A percentile compares a stretch with the other conserved stretches of the same genome.
These are phyloP conservation scores for Salvia splendens DNA, from an alignment of 257 asterid genomes.

Conservation along the genomic window DNA sequence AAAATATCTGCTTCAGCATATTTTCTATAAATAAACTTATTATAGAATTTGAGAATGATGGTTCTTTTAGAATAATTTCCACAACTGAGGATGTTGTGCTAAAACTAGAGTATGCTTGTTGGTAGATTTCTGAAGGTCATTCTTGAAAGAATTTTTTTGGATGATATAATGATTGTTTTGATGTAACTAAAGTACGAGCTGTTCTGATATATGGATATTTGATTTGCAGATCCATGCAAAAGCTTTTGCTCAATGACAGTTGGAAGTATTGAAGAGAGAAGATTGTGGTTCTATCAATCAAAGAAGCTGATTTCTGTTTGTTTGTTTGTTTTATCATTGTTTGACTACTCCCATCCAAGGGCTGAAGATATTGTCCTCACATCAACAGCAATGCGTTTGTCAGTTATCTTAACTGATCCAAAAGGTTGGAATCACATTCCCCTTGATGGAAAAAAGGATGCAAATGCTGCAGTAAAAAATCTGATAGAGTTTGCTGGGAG, in stretches of 20 bases:
- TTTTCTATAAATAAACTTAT: not conserved
- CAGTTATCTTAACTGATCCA: conserved; percentile 78
- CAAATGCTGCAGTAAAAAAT: conserved; percentile 57
- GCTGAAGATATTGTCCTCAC: conserved; percentile 52
- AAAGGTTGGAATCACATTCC: conserved; percentile 78
- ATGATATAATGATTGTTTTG: conserved; percentile 16
- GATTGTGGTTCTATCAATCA: conserved; percentile 73
- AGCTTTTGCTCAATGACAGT: conserved; percentile 75
- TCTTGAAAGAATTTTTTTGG: conserved; percentile 3
- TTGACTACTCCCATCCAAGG: conserved; percentile 49
- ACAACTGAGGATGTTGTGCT: conserved; percentile 14
- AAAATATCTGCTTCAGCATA: conserved; percentile 8
- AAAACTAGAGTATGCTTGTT: conserved; percentile 7
- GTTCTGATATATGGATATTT: conserved; percentile 35
- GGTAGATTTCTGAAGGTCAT: conserved; percentile 2
- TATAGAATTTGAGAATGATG: conserved; percentile 11
- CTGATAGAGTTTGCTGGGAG: conserved; percentile 66
- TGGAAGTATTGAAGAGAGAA: conserved; percentile 71
- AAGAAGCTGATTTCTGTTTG: conserved; percentile 77
- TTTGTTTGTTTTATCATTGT: conserved; percentile 64
- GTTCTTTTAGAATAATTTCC: conserved; percentile 4
- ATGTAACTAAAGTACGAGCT: conserved; percentile 3
- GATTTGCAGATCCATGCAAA: conserved; percentile 53
- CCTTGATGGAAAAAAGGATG: conserved; percentile 44
- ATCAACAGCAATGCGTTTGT: conserved; percentile 82